A percentile compares a stretch with the other conserved stretches of the same genome.
phyloP scores from a whole-genome alignment of 345 rosid genomes.

The Lepidium africanum region DNA sequence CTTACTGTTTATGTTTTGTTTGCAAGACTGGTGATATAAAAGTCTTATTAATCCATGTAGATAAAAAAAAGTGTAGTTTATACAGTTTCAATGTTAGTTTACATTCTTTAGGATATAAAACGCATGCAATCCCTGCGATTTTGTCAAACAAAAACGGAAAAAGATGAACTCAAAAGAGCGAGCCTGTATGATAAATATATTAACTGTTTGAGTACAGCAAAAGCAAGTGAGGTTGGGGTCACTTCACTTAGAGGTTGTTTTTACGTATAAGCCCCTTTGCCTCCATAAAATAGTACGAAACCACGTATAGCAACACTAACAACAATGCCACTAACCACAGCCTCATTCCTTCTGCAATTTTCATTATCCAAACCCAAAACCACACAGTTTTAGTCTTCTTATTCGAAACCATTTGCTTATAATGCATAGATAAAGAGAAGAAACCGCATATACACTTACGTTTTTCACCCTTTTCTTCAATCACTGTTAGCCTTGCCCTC shows the following conservation, averaged over 20 bases:
- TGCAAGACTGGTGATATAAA: background rate
- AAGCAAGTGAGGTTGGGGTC: background rate
- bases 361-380: background rate
- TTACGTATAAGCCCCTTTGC: conserved; percentile 9
- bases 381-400: background rate
- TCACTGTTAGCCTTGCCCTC: conserved; percentile 69
- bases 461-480: conserved; percentile 23
- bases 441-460: background rate
- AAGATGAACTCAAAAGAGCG: no score
- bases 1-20: background rate
- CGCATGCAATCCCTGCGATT: background rate
- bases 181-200: no score
- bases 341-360: conserved; percentile 21
- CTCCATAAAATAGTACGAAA: conserved; percentile 15
- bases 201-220: no score
- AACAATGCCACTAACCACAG: background rate
- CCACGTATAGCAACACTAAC: conserved; percentile 11
- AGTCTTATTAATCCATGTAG: background rate
- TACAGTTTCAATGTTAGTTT: background rate
- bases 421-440: background rate
- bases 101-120: background rate
- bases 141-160: background rate
- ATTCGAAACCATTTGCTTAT: background rate
- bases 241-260: background rate
- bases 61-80: background rate